Conservation (phyloP, 768 basidiomycete species). For the Naganishia onofrii region DNA sequence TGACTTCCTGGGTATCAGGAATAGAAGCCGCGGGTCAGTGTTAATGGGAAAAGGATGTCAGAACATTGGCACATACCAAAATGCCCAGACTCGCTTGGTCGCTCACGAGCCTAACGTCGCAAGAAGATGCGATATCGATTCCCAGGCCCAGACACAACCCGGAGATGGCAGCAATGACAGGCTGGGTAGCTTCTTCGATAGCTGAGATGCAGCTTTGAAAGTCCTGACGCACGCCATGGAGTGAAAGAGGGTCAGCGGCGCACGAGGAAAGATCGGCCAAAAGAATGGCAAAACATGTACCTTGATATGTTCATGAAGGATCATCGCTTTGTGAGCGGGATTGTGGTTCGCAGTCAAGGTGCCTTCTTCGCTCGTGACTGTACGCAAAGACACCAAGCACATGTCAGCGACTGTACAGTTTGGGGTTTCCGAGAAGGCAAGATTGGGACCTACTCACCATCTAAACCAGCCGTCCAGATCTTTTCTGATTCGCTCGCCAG, state of each 20-base stretch:
- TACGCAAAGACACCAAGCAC: not conserved
- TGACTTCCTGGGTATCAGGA: slow-evolving; percentile 66
- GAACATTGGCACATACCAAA: slow-evolving; percentile 58
- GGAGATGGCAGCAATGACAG: slow-evolving; percentile 78
- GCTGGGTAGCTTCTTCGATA: slow-evolving; percentile 67
- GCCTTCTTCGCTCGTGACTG: slow-evolving; percentile 34
- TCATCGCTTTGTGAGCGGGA: slow-evolving; percentile 36
- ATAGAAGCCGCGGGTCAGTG: not conserved
- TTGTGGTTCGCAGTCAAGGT: slow-evolving; percentile 10
- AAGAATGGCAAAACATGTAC: slow-evolving; percentile 35
- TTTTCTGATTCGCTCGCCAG: slow-evolving; percentile 69
- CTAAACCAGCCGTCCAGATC: slow-evolving; percentile 78
- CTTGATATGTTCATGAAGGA: slow-evolving; percentile 53
- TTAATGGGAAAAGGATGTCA: not conserved
- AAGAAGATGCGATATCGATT: slow-evolving; percentile 70
- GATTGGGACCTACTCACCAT: slow-evolving; percentile 57
- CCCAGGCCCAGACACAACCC: slow-evolving; percentile 71
- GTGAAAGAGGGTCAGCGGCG: slow-evolving; percentile 29
- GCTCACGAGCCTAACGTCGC: slow-evolving; percentile 72
- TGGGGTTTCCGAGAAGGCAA: not conserved
- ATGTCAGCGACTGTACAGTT: not conserved
- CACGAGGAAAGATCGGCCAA: slow-evolving; percentile 25
- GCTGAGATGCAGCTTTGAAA: slow-evolving; percentile 73
- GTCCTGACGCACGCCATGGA: slow-evolving; percentile 36
- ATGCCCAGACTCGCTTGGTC: slow-evolving; percentile 65